A percentile compares a stretch with the other conserved stretches of the same genome.
phyloP scores from a whole-genome alignment of 306 rosid genomes.

The Sechiopsis laciniata region DNA sequence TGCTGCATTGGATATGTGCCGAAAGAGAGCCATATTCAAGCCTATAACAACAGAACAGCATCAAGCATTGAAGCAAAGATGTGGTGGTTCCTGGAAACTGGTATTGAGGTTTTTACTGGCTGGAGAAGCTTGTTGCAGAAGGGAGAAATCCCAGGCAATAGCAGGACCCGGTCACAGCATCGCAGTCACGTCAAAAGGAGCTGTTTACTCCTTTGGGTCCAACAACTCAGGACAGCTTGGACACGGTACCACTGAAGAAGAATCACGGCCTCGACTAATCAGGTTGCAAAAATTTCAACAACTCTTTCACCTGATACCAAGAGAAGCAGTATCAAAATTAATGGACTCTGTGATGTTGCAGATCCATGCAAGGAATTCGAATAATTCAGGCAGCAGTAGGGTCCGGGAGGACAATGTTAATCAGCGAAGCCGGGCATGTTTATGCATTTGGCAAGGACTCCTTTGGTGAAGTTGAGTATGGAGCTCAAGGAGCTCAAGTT shows the following conservation, averaged over 20 bases:
- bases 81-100: conserved; percentile 96
- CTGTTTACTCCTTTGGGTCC: conserved; percentile 78
- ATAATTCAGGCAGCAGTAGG: conserved; percentile 88
- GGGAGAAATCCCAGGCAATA: conserved; percentile 85
- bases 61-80: conserved; percentile 59
- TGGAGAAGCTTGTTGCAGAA: conserved; percentile 81
- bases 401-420: conserved; percentile 86
- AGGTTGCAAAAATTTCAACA: conserved; percentile 44
- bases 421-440: conserved; percentile 76
- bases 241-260: conserved; percentile 66
- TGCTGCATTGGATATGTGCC: conserved; percentile 91
- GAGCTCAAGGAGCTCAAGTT: conserved; percentile 32
- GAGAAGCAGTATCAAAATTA: conserved; percentile 27
- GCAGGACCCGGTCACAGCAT: conserved; percentile 99
- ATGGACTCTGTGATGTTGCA: conserved; percentile 48
- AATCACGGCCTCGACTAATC: conserved; percentile 70
- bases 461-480: conserved; percentile 74
- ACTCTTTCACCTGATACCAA: conserved; percentile 28
- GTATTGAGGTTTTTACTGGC: conserved; percentile 82
- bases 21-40: conserved; percentile 80
- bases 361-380: conserved; percentile 78
- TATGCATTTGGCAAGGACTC: conserved; percentile 86
- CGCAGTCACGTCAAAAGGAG: conserved; percentile 75
- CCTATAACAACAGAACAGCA: conserved; percentile 66
- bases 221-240: conserved; percentile 95